Evolutionary conservation across 805 yeast genomes (phyloP).

Genomic region (Priceomyces fermenticarens): DNA sequence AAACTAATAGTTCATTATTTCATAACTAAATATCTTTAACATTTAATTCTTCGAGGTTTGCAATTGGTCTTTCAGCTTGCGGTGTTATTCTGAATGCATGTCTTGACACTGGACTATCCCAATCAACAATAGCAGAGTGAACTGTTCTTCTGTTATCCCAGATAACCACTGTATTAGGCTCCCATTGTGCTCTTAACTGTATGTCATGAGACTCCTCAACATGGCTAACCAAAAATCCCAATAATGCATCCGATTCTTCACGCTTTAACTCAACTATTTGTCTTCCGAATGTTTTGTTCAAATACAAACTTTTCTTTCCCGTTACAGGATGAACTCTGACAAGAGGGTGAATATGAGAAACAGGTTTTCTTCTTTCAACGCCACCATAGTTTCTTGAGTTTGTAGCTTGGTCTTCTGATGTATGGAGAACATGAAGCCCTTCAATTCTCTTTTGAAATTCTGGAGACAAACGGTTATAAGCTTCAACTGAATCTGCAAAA

Average conservation of each 20-base stretch:
- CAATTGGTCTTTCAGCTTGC: conserved; percentile 38
- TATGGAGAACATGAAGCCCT: conserved; percentile 35
- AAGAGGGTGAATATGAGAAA: conserved; percentile 35
- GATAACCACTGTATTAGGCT: conserved; percentile 33
- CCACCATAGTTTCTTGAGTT: conserved; percentile 23
- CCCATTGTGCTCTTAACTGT: conserved; percentile 36
- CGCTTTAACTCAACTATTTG: conserved; percentile 35
- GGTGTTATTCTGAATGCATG: conserved; percentile 38
- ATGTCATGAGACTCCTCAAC: conserved; percentile 33
- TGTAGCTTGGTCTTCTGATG: conserved; percentile 35
- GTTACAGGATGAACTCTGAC: conserved; percentile 40
- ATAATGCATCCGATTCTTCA: conserved; percentile 34
- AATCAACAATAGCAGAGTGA: conserved; percentile 36
- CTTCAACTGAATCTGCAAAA: conserved; percentile 38
- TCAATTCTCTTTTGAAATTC: conserved; percentile 32
- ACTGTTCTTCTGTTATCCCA: conserved; percentile 40
- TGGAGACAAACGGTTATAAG: conserved; percentile 37
- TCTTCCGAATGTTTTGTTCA: conserved; percentile 33
- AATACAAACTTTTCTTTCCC: conserved; percentile 32
- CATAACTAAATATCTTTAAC: conserved; percentile 6
- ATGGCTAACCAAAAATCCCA: conserved; percentile 32
- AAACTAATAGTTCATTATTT: too few species aligned
- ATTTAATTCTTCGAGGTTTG: conserved; percentile 34
- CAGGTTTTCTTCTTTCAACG: conserved; percentile 33
- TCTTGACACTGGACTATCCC: conserved; percentile 28